Conservation (phyloP, 2,329 filamentous ascomycete genomes). For the Westerdykella sp. region DNA sequence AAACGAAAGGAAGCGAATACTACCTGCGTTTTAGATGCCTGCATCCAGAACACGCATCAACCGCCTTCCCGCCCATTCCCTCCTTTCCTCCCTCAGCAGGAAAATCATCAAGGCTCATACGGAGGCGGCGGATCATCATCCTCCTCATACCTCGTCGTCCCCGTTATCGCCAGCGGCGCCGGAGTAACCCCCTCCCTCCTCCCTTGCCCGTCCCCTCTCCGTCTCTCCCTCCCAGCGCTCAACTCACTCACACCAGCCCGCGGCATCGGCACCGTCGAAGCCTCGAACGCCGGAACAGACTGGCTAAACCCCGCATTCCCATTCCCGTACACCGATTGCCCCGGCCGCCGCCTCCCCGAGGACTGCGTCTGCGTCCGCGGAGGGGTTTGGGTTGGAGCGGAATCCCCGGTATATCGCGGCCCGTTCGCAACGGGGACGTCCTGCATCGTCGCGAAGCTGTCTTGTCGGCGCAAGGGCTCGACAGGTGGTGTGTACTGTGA, state of each 20-base stretch:
- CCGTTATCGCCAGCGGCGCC: conserved; percentile 5
- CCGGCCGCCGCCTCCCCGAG: too few species aligned
- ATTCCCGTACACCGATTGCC: too few species aligned
- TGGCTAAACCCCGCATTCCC: conserved; percentile 14
- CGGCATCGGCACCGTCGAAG: conserved; percentile 13
- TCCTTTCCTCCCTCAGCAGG: too few species aligned
- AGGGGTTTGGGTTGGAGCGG: conserved; percentile 20
- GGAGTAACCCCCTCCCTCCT: neutral
- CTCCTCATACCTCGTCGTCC: conserved; percentile 8
- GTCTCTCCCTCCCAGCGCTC: too few species aligned
- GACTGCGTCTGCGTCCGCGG: conserved; percentile 4
- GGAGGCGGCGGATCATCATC: conserved; percentile 17
- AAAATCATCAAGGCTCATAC: conserved; percentile 10
- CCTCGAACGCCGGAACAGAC: conserved; percentile 23
- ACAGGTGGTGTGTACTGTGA: conserved; percentile 12
- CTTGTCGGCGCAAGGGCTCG: conserved; percentile 26
- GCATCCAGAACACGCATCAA: too few species aligned
- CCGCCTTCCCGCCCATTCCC: too few species aligned
- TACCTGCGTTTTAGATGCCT: too few species aligned
- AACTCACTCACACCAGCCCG: too few species aligned
- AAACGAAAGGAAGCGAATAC: too few species aligned
- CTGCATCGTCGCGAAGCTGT: conserved; percentile 30
- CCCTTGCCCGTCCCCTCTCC: too few species aligned
- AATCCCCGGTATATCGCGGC: conserved; percentile 8
- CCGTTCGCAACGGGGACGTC: conserved; percentile 33